Conservation (phyloP, 2,329 filamentous ascomycete species). For the Akanthomyces lecanii region DNA sequence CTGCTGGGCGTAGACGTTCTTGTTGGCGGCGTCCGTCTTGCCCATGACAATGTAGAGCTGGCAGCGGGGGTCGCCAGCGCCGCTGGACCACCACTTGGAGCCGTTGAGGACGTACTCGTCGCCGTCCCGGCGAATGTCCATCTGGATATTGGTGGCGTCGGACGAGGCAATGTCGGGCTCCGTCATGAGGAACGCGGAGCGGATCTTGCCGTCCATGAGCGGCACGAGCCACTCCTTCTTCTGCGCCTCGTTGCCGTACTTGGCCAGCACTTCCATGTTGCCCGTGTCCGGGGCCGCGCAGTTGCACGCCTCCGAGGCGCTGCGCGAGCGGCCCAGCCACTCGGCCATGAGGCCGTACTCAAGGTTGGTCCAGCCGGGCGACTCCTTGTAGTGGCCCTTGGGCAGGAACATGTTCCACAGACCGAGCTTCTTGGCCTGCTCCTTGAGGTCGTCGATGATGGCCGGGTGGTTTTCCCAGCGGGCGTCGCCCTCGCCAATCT, state of each 20-base stretch:
- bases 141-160: slow-evolving; percentile 88
- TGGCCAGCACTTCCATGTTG: slow-evolving; percentile 93
- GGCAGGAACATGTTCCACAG: slow-evolving; percentile 99
- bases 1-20: slow-evolving; percentile 81
- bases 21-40: slow-evolving; percentile 74
- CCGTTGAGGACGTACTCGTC: slow-evolving; percentile 91
- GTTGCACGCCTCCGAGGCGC: slow-evolving; percentile 83
- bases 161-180: slow-evolving; percentile 84
- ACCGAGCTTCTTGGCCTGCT: slow-evolving; percentile 73
- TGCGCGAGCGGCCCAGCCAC: slow-evolving; percentile 79
- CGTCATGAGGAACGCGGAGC: slow-evolving; percentile 91
- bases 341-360: slow-evolving; percentile 99
- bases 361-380: slow-evolving; percentile 88
- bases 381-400: slow-evolving; percentile 91
- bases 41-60: slow-evolving; percentile 95
- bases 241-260: slow-evolving; percentile 82
- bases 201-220: slow-evolving; percentile 77
- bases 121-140: slow-evolving; percentile 77
- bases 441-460: slow-evolving; percentile 86
- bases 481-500: slow-evolving; percentile 69
- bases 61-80: slow-evolving; percentile 88
- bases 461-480: slow-evolving; percentile 78
- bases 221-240: slow-evolving; percentile 81
- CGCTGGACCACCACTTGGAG: slow-evolving; percentile 98
- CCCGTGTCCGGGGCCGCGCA: slow-evolving; percentile 89